These are phyloP conservation scores for Xylaria sp. DNA, from an alignment of 2,329 filamentous ascomycete genomes.

Conservation along the genomic window DNA sequence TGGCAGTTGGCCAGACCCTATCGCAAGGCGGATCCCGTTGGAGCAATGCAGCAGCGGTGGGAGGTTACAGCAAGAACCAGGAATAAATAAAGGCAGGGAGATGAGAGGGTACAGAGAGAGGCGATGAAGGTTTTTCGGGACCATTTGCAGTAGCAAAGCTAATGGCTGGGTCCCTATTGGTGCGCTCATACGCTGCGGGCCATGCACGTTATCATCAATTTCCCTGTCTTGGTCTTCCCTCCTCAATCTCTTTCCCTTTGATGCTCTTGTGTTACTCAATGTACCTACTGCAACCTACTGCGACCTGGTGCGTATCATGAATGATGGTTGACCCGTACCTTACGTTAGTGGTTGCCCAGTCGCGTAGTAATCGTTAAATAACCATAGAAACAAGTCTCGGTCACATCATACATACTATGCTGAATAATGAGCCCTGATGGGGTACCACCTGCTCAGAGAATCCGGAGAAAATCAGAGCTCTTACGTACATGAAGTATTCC, in stretches of 20 bases:
- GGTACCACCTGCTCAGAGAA: background rate
- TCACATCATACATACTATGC: background rate
- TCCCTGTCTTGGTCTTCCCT: background rate
- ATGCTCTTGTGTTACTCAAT: conserved; percentile 8
- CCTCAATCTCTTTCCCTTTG: conserved; percentile 17
- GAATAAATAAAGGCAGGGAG: conserved; percentile 7
- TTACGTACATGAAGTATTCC: background rate
- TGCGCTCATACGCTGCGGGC: conserved; percentile 13
- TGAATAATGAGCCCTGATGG: background rate
- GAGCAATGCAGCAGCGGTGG: conserved; percentile 7
- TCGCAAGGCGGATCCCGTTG: conserved; percentile 16
- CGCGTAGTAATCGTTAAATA: conserved; percentile 17
- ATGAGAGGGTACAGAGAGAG: conserved; percentile 33
- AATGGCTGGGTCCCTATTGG: conserved; percentile 28
- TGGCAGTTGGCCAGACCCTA: conserved; percentile 15
- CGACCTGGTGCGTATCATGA: conserved; percentile 27
- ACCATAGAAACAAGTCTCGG: conserved; percentile 1
- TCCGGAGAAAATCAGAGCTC: background rate
- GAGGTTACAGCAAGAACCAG: conserved; percentile 16
- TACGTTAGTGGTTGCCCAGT: conserved; percentile 19
- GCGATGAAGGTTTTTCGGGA: conserved; percentile 30
- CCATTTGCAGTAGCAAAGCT: conserved; percentile 21
- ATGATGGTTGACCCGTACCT: conserved; percentile 17
- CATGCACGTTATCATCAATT: conserved; percentile 21
- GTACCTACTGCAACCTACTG: conserved; percentile 20